Percentiles rank a stretch among this genome's conserved stretches.
Evolutionary conservation across 2,329 filamentous ascomycete species (phyloP).

Genomic region (Trichoderma semiorbis): DNA sequence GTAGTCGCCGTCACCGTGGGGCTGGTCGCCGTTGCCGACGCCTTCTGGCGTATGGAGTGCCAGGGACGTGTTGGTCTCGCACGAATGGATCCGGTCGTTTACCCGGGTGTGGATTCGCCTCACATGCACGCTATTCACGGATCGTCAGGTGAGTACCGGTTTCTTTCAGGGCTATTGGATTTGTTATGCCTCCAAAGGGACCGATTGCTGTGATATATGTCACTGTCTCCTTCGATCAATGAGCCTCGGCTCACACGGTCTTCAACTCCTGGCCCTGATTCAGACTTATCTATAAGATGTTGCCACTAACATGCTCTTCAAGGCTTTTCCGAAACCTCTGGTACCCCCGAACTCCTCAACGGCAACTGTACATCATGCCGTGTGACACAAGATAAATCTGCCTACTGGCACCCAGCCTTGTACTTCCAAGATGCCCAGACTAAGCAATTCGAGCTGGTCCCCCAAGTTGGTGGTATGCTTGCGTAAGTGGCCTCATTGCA

Average conservation of each 20-base stretch:
- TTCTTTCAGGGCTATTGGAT: slow-evolving; percentile 22
- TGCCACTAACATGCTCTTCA: slow-evolving; percentile 22
- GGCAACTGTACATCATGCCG: slow-evolving; percentile 77
- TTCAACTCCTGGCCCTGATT: not conserved
- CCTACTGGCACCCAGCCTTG: slow-evolving; percentile 77
- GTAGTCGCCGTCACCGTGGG: slow-evolving; percentile 32
- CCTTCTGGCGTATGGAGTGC: slow-evolving; percentile 91
- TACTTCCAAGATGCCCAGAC: slow-evolving; percentile 70
- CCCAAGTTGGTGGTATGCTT: slow-evolving; percentile 78
- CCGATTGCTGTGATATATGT: not conserved
- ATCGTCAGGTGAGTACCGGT: slow-evolving; percentile 59
- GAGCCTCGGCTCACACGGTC: not conserved
- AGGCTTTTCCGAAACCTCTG: slow-evolving; percentile 64
- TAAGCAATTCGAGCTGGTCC: slow-evolving; percentile 64
- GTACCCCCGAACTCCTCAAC: slow-evolving; percentile 53
- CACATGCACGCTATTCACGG: slow-evolving; percentile 78
- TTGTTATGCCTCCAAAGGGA: not conserved
- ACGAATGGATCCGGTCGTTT: slow-evolving; percentile 74
- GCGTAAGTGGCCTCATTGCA: slow-evolving; percentile 55
- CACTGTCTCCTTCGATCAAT: not conserved
- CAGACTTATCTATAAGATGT: not conserved
- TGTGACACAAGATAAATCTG: slow-evolving; percentile 78
- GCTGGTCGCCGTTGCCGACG: slow-evolving; percentile 46
- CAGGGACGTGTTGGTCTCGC: slow-evolving; percentile 65
- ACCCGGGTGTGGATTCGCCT: slow-evolving; percentile 53